Conservation (phyloP, 345 rosid genomes). For the Lepidium didymum region DNA sequence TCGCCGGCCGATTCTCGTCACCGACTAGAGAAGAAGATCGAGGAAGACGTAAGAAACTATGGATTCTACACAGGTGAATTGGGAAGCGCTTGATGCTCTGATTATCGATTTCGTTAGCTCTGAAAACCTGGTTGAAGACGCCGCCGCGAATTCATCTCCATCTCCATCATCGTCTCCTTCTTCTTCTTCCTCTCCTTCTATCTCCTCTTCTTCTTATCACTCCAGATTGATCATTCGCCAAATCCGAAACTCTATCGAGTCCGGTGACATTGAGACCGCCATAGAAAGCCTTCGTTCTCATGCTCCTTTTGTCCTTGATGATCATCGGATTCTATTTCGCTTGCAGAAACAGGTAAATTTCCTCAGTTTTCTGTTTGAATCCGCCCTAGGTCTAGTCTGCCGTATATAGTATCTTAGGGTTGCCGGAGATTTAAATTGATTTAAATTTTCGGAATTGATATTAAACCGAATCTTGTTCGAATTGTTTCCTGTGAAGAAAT, state of each 20-base stretch:
- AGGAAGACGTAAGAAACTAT: constrained; percentile 24
- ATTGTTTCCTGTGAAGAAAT: constrained; percentile 45
- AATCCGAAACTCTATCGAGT: constrained; percentile 63
- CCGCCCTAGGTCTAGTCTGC: too few relatives aligned
- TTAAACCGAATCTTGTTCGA: background rate
- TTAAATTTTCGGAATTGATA: background rate
- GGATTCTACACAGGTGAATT: constrained; percentile 71
- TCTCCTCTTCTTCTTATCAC: constrained; percentile 63
- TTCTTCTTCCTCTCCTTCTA: constrained; percentile 40
- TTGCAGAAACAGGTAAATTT: constrained; percentile 74
- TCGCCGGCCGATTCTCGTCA: background rate
- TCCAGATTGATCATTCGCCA: constrained; percentile 69
- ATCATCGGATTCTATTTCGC: constrained; percentile 74
- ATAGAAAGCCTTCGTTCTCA: constrained; percentile 56
- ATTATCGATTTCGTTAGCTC: constrained; percentile 80
- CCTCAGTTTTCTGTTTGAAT: background rate
- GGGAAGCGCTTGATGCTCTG: constrained; percentile 85
- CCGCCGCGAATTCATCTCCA: constrained; percentile 26
- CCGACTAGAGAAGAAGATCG: background rate
- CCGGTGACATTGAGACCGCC: constrained; percentile 66
- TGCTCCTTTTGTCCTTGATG: constrained; percentile 71
- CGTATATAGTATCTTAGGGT: background rate
- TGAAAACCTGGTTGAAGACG: constrained; percentile 66
- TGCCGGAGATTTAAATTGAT: background rate
- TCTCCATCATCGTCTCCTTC: constrained; percentile 38